A percentile compares a stretch with the other conserved stretches of the same genome.
Evolutionary conservation across 2,329 filamentous ascomycete genomes (phyloP).

Genomic region (Davidsoniella eucalypti): DNA sequence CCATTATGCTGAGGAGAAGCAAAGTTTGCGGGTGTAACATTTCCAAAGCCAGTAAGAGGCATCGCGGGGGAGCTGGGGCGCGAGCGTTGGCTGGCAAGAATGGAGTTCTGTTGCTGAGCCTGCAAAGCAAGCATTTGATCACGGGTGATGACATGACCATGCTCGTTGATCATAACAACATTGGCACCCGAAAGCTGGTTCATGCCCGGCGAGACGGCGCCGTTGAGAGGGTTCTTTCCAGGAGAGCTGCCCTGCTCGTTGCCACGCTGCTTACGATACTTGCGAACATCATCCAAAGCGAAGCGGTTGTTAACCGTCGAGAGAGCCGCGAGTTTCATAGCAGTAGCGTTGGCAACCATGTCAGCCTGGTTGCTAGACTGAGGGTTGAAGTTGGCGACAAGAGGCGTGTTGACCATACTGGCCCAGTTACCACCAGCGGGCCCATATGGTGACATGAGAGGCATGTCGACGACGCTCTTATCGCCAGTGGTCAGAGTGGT

Average conservation of each 20-base stretch:
- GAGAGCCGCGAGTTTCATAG: slow-evolving; percentile 93
- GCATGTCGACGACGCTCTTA: slow-evolving; percentile 51
- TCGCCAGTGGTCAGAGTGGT: slow-evolving; percentile 43
- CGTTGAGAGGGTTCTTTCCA: slow-evolving; percentile 22
- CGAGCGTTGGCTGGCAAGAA: slow-evolving; percentile 56
- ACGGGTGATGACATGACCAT: slow-evolving; percentile 70
- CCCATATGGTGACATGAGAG: slow-evolving; percentile 64
- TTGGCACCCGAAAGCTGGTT: slow-evolving; percentile 53
- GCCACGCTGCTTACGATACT: slow-evolving; percentile 82
- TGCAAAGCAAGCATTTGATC: slow-evolving; percentile 76
- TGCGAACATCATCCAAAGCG: slow-evolving; percentile 87
- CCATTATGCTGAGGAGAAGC: slow-evolving; percentile 87
- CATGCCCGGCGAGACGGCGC: slow-evolving; percentile 30
- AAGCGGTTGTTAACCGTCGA: slow-evolving; percentile 98
- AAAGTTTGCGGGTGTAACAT: slow-evolving; percentile 46
- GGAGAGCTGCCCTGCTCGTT: slow-evolving; percentile 50
- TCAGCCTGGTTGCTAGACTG: slow-evolving; percentile 56
- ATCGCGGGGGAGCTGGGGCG: slow-evolving; percentile 81
- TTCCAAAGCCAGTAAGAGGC: slow-evolving; percentile 33
- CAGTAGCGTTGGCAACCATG: slow-evolving; percentile 96
- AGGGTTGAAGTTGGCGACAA: slow-evolving; percentile 66
- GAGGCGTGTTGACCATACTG: slow-evolving; percentile 94
- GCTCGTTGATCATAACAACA: slow-evolving; percentile 87
- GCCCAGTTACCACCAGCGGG: slow-evolving; percentile 86
- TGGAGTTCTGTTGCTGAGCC: slow-evolving; percentile 41